Evolutionary conservation across 371 early-diverging fungal species (phyloP).

Genomic region (Lichtheimia hyalospora): DNA sequence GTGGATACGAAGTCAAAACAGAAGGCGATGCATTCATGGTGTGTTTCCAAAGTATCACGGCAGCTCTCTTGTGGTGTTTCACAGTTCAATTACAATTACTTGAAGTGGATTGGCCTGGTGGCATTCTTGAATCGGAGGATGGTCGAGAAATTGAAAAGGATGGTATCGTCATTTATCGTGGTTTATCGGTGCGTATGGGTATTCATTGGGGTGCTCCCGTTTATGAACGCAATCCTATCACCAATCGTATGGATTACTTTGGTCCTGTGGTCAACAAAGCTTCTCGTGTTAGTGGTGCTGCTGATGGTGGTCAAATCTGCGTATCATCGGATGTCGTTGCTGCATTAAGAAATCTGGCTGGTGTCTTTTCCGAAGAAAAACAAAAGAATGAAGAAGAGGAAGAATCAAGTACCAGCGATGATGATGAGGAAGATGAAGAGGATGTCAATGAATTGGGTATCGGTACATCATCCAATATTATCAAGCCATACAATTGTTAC

Average conservation of each 20-base stretch:
- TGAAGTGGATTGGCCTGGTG: constrained; percentile 89
- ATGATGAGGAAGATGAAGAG: constrained; percentile 8
- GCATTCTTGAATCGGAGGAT: constrained; percentile 80
- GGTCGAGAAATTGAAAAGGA: constrained; percentile 74
- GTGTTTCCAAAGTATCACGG: constrained; percentile 83
- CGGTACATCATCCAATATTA: not conserved
- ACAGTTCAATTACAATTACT: constrained; percentile 85
- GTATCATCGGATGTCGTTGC: constrained; percentile 66
- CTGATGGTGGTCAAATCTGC: constrained; percentile 93
- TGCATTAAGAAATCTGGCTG: constrained; percentile 47
- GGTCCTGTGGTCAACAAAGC: constrained; percentile 93
- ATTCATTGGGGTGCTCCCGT: constrained; percentile 93
- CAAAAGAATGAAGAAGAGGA: constrained; percentile 1
- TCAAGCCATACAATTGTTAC: constrained; percentile 4
- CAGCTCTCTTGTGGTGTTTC: constrained; percentile 90
- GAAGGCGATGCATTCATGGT: constrained; percentile 98
- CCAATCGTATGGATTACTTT: constrained; percentile 95
- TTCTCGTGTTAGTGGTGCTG: constrained; percentile 82
- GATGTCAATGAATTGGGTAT: not conserved
- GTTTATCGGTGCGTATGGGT: constrained; percentile 93
- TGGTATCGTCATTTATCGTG: constrained; percentile 74
- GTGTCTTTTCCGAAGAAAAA: constrained; percentile 37
- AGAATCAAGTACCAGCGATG: constrained; percentile 17
- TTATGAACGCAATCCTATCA: constrained; percentile 88
- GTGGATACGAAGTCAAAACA: constrained; percentile 98